Percentiles rank a stretch among this genome's conserved stretches.
These are phyloP conservation scores for Cyclostephanos tholiformis DNA, from an alignment of 108 stramenopile species.

Conservation along the genomic window DNA sequence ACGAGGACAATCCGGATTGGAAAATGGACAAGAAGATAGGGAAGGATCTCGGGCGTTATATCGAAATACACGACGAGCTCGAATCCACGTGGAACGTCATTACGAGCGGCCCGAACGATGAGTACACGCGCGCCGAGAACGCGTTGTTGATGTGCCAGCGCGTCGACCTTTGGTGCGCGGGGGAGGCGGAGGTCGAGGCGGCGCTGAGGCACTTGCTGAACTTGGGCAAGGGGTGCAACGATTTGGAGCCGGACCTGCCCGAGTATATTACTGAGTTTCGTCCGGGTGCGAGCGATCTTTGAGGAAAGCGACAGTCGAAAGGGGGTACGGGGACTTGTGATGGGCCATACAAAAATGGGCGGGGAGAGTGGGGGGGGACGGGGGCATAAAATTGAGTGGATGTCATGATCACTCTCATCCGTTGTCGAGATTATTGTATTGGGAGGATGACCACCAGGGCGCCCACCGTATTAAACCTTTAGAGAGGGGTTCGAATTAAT, in stretches of 20 bases:
- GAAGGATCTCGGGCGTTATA: slow-evolving; percentile 54
- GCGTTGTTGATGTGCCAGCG: slow-evolving; percentile 85
- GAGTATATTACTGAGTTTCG: slow-evolving; percentile 86
- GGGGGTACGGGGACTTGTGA: no score
- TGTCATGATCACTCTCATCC: no score
- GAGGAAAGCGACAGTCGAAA: no score
- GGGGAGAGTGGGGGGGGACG: no score
- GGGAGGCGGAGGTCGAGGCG: slow-evolving; percentile 80
- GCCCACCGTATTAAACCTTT: no score
- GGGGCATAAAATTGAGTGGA: no score
- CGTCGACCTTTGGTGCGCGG: slow-evolving; percentile 90
- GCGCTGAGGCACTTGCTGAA: slow-evolving; percentile 87
- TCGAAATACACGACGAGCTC: slow-evolving; percentile 61
- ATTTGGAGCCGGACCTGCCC: slow-evolving; percentile 70
- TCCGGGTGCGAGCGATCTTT: slow-evolving; percentile 81
- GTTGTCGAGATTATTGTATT: no score
- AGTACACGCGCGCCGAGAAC: slow-evolving; percentile 76
- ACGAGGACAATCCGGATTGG: slow-evolving; percentile 66
- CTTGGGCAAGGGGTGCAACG: slow-evolving; percentile 76
- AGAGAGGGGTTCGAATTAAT: no score
- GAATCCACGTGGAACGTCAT: slow-evolving; percentile 66
- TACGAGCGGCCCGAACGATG: slow-evolving; percentile 69
- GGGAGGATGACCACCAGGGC: no score
- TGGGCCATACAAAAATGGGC: no score
- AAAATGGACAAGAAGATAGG: slow-evolving; percentile 57